Conservation (phyloP, 768 basidiomycete species). For the Phlegmacium glaucopus region DNA sequence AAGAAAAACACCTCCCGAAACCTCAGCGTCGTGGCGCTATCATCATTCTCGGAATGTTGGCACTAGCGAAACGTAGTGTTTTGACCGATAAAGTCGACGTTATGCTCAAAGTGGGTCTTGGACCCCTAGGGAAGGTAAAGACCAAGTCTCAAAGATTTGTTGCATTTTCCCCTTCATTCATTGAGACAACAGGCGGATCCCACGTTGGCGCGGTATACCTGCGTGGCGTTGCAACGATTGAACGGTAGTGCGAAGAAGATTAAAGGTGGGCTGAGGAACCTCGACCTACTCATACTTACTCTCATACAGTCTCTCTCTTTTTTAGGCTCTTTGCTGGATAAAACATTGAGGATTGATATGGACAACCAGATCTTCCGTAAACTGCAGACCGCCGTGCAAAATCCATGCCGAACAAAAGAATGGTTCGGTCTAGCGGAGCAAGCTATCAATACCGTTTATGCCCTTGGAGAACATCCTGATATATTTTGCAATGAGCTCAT, state of each 20-base stretch:
- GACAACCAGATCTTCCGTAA: conserved; percentile 81
- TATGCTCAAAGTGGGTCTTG: conserved; percentile 85
- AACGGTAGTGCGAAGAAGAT: conserved; percentile 96
- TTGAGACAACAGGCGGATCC: conserved; percentile 64
- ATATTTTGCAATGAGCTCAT: conserved; percentile 76
- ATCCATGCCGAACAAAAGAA: conserved; percentile 79
- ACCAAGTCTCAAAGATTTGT: neutral
- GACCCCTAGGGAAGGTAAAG: conserved; percentile 74
- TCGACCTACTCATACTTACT: neutral
- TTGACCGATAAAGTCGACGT: conserved; percentile 73
- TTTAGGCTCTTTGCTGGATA: conserved; percentile 83
- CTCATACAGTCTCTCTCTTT: conserved; percentile 1
- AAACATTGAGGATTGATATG: conserved; percentile 84
- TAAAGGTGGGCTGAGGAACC: conserved; percentile 63
- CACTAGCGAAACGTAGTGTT: conserved; percentile 79
- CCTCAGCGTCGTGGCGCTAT: conserved; percentile 92
- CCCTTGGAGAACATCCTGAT: conserved; percentile 92
- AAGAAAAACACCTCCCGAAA: conserved; percentile 68
- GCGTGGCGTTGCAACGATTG: conserved; percentile 86
- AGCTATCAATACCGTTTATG: conserved; percentile 93
- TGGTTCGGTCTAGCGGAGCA: conserved; percentile 99
- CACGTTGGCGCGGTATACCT: conserved; percentile 89
- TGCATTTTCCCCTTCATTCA: neutral
- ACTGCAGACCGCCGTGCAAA: conserved; percentile 76
- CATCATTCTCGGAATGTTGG: conserved; percentile 96